Percentiles rank a stretch among this genome's conserved stretches.
These are phyloP conservation scores for Ocimum tenuiflorum DNA, from an alignment of 257 asterid genomes.

Conservation along the genomic window DNA sequence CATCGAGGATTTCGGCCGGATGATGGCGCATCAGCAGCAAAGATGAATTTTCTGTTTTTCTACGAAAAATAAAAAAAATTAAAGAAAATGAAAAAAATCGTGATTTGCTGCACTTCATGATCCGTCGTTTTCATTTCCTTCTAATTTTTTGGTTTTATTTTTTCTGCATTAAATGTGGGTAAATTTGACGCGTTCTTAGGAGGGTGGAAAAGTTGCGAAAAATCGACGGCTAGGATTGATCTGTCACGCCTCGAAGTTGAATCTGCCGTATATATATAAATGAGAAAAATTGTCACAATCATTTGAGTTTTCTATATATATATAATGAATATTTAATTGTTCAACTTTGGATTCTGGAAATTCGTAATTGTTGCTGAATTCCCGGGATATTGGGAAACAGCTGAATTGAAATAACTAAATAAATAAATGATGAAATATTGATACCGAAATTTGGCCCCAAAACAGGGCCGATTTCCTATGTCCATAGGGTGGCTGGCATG, in stretches of 20 bases:
- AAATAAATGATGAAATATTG: too few relatives aligned
- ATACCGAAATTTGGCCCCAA: background rate
- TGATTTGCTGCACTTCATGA: constrained; percentile 7
- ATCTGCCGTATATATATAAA: constrained; percentile 25
- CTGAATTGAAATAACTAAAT: background rate
- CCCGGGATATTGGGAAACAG: constrained; percentile 15
- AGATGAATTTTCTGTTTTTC: constrained; percentile 23
- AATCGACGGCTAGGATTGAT: constrained; percentile 29
- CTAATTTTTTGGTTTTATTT: background rate
- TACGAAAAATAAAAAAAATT: background rate
- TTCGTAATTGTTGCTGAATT: background rate
- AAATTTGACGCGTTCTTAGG: background rate
- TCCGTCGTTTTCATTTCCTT: background rate
- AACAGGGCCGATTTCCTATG: background rate
- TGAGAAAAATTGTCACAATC: background rate
- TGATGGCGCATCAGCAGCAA: constrained; percentile 63
- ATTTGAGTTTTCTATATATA: background rate
- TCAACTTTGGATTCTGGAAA: background rate
- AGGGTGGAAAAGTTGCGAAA: background rate
- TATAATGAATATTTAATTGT: background rate
- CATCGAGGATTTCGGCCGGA: constrained; percentile 67
- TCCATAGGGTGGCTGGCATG: background rate
- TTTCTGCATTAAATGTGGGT: background rate
- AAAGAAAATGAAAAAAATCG: too few relatives aligned
- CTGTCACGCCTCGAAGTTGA: background rate